Evolutionary conservation across 176 grass and related monocot species (phyloP).

Genomic region (Melocanna baccifera): DNA sequence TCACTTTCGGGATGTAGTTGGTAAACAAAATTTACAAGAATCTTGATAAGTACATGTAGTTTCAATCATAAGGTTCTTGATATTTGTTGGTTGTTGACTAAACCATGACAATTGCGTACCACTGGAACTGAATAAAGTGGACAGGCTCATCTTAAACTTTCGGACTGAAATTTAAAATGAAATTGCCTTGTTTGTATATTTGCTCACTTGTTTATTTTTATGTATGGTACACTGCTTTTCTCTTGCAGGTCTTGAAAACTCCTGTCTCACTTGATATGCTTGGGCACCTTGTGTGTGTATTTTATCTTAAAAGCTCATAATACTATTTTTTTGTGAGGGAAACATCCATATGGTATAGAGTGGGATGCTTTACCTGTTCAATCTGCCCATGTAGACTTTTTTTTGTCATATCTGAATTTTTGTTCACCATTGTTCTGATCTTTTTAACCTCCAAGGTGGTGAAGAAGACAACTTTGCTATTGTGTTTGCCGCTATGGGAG

Average conservation of each 20-base stretch:
- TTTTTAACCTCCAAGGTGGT: constrained; percentile 45
- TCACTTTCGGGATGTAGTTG: not conserved
- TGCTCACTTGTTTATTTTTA: not conserved
- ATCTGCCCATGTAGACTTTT: not conserved
- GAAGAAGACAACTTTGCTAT: constrained; percentile 99
- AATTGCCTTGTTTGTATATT: not conserved
- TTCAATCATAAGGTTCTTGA: not conserved
- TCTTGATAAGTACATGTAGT: not conserved
- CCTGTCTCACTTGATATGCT: constrained; percentile 99
- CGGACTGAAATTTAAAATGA: not conserved
- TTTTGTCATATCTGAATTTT: not conserved
- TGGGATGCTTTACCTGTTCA: not conserved
- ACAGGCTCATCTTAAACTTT: not conserved
- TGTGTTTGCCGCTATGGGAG: constrained; percentile 99
- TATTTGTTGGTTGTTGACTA: not conserved
- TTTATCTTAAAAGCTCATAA: not conserved
- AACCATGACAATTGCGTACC: not conserved
- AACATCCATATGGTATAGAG: not conserved
- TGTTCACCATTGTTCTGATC: not conserved
- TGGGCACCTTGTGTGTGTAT: constrained; percentile 29
- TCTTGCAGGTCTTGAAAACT: constrained; percentile 86
- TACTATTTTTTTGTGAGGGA: not conserved
- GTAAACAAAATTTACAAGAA: not conserved
- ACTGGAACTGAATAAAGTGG: not conserved
- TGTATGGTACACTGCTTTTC: not conserved